phyloP scores from a whole-genome alignment of 2,329 filamentous ascomycete genomes.

The Colletotrichum agaves region DNA sequence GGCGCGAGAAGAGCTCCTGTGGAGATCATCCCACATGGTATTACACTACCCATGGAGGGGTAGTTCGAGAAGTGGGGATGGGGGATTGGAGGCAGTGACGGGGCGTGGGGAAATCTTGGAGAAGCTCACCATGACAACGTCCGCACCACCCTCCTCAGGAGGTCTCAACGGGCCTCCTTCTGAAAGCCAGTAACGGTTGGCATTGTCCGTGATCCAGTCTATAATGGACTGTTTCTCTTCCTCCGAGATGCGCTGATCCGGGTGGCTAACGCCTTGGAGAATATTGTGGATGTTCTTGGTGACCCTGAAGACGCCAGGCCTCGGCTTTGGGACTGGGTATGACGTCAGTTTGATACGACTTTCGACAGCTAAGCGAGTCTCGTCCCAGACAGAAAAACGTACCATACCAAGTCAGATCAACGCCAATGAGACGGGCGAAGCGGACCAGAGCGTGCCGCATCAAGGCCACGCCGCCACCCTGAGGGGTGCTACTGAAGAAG shows the following conservation, averaged over 20 bases:
- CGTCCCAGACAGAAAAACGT: slow-evolving; percentile 42
- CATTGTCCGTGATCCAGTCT: slow-evolving; percentile 79
- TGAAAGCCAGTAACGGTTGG: slow-evolving; percentile 78
- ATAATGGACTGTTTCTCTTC: slow-evolving; percentile 72
- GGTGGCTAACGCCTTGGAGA: slow-evolving; percentile 79
- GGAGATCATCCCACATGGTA: slow-evolving; percentile 27
- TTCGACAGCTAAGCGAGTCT: background rate
- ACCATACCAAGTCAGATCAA: slow-evolving; percentile 80
- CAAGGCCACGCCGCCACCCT: slow-evolving; percentile 84
- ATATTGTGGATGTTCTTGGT: slow-evolving; percentile 93
- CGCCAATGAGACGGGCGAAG: slow-evolving; percentile 72
- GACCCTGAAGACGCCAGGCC: slow-evolving; percentile 81
- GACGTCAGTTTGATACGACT: slow-evolving; percentile 33
- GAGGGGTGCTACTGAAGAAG: slow-evolving; percentile 83
- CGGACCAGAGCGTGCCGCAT: slow-evolving; percentile 84
- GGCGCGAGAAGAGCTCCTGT: slow-evolving; percentile 21
- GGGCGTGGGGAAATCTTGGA: background rate
- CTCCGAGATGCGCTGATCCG: slow-evolving; percentile 70
- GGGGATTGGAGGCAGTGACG: slow-evolving; percentile 17
- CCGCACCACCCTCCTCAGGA: slow-evolving; percentile 76
- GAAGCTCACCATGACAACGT: slow-evolving; percentile 72
- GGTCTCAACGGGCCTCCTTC: slow-evolving; percentile 73
- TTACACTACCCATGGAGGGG: slow-evolving; percentile 30
- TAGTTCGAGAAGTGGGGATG: slow-evolving; percentile 19
- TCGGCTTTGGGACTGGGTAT: slow-evolving; percentile 76